A percentile compares a stretch with the other conserved stretches of the same genome.
phyloP scores from a whole-genome alignment of 2,329 filamentous ascomycete species.

The Exophiala calicioides region DNA sequence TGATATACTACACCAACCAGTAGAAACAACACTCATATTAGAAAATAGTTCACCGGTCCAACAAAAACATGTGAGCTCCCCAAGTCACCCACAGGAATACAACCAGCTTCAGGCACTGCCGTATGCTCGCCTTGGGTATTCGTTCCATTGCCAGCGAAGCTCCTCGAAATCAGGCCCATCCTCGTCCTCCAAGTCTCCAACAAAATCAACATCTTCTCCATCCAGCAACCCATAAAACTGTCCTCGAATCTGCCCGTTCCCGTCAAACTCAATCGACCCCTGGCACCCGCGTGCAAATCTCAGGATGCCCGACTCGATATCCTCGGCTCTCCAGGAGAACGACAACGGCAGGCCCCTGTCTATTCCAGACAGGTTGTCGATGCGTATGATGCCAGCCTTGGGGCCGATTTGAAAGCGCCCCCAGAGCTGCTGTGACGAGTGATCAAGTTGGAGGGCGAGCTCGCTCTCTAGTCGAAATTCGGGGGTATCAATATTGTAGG shows the following conservation, averaged over 20 bases:
- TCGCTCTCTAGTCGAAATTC: not conserved
- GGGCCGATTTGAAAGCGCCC: conserved; percentile 12
- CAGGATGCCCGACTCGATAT: conserved; percentile 9
- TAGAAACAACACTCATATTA: too few relatives aligned
- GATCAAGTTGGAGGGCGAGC: conserved; percentile 9
- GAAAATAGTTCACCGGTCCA: too few relatives aligned
- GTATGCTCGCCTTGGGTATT: conserved; percentile 22
- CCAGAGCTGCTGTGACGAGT: conserved; percentile 16
- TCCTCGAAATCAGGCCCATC: conserved; percentile 8
- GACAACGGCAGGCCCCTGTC: not conserved
- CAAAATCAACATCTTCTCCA: conserved; percentile 18
- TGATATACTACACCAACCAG: too few relatives aligned
- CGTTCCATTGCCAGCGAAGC: conserved; percentile 18
- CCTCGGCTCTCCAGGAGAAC: conserved; percentile 19
- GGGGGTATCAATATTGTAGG: conserved; percentile 13
- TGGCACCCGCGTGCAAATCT: conserved; percentile 23
- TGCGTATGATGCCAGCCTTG: conserved; percentile 15
- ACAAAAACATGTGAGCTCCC: too few relatives aligned
- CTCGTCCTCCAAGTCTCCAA: conserved; percentile 10
- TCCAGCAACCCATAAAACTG: conserved; percentile 16
- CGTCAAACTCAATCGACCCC: conserved; percentile 22
- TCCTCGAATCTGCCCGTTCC: conserved; percentile 13
- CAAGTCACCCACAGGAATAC: too few relatives aligned
- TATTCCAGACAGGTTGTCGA: conserved; percentile 10
- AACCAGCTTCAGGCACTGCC: conserved; percentile 14